Base-by-base conservation (phyloP, 495 filamentous ascomycete species). In the Neurospora hispaniola region DNA sequence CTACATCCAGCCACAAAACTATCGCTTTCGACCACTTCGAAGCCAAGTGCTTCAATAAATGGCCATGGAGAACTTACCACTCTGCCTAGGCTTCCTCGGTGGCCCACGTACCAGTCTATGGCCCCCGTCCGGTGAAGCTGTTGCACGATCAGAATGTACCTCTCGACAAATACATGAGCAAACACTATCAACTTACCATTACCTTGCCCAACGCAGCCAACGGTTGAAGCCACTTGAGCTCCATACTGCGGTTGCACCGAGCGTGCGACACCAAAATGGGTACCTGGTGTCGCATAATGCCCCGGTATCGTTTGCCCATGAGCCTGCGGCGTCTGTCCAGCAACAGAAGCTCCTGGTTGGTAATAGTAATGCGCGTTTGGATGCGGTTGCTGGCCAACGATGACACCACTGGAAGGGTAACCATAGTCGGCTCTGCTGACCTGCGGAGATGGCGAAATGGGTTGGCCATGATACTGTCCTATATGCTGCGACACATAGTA, bases 11-110 rank as follows among this genome's bases (percentile, higher is more conserved):
- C 43, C 70, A 54, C 23, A 71, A 72, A 43, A 46, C 43, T 35
- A 14, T 66, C 40, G 40, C 48, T 20, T 9, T 54, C 38, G 69
- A 41, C 44, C 69, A 40, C 69, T 46, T 44, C 11, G 18, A 42
- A 9, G 31, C 42, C 68, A 20, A 44, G n/a, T 39, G 8, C 16
- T 11, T 31, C 8, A 38, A n/a, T 18, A 44, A 14, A 27, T 39
- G 43, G 40, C 59, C 14, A 10, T 71, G 18, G 69, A 42, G 41
- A 42, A 74, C 83, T 79, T 75, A 85, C 85, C 85, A 72, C 81
- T 86, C 82, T 98, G 94, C 78, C 93, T 93, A 38, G 95, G 95
- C 76, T 97, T 98, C 76, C 94, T 86, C 14, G 94, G 93, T 16
- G 95, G 94, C n/a, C 94, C 94, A 75, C 94, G 88, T 69, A 93